Percentiles rank a stretch among this genome's conserved stretches.
Conservation (phyloP, 495 filamentous ascomycete genomes). For the Aspergillus carlsbadensis region DNA sequence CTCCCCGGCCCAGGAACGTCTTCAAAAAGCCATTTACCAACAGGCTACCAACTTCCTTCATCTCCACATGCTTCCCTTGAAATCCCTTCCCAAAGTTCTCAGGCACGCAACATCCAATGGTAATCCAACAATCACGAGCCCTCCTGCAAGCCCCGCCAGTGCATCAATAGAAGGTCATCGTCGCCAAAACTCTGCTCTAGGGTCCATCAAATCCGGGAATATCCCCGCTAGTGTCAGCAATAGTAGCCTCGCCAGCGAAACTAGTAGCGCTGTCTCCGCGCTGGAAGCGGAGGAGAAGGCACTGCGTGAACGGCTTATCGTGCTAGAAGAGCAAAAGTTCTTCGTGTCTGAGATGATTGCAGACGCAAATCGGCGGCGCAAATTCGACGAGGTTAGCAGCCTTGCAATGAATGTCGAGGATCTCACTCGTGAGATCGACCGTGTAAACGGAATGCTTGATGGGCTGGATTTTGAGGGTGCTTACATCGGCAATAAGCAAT, state of each 20-base stretch:
- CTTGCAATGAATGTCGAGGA: slow-evolving; percentile 82
- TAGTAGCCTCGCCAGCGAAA: slow-evolving; percentile 57
- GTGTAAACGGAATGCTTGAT: slow-evolving; percentile 52
- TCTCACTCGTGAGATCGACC: slow-evolving; percentile 77
- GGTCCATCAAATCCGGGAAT: slow-evolving; percentile 58
- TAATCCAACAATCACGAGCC: slow-evolving; percentile 28
- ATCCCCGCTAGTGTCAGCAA: slow-evolving; percentile 51
- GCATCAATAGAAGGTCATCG: slow-evolving; percentile 35
- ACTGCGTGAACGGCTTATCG: slow-evolving; percentile 76
- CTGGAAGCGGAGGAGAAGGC: slow-evolving; percentile 87
- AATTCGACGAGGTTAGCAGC: slow-evolving; percentile 86
- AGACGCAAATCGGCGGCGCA: slow-evolving; percentile 73
- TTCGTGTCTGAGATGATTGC: slow-evolving; percentile 87
- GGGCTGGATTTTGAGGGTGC: slow-evolving; percentile 52
- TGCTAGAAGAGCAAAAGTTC: slow-evolving; percentile 93
- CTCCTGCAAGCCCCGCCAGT: slow-evolving; percentile 30
- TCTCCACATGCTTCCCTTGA: slow-evolving; percentile 88
- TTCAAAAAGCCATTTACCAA: slow-evolving; percentile 84
- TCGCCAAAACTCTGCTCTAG: slow-evolving; percentile 48
- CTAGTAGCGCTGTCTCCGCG: slow-evolving; percentile 64
- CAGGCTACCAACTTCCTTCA: slow-evolving; percentile 83
- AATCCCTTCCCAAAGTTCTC: slow-evolving; percentile 78
- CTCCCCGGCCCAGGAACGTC: slow-evolving; percentile 67
- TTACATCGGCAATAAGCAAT: slow-evolving; percentile 38
- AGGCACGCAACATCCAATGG: slow-evolving; percentile 62